Base-by-base conservation (phyloP, 1,139 yeast species). In the Spencermartinsiella ligniputridi region DNA sequence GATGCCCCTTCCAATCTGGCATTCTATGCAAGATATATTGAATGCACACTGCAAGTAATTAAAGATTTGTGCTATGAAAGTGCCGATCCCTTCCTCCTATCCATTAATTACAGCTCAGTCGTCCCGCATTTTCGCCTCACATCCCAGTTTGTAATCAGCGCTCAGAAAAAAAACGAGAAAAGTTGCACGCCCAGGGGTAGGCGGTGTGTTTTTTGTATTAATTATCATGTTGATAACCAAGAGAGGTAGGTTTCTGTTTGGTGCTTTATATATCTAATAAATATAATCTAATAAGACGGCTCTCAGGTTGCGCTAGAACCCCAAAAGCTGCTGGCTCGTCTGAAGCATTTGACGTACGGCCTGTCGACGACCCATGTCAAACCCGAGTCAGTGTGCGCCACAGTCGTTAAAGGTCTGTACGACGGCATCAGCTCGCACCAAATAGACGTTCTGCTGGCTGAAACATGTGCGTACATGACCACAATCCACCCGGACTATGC, bases 401-500 rank as follows among this genome's bases (percentile, higher is more conserved):
- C 84, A 59, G 83, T 82, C 50, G 78, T 78, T 45, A 71, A 82
- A 3, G 95, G 94, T 51, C 83, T 82, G 39, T 83, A 82, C 66
- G 86, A 83, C 57, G 95, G 95, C 55, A 95, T 87, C 43, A 83
- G 88, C 54, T 84, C 94, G 39, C 74, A 78, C 51, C 94, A 85
- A 59, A 69, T 86, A 51, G 83, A 81, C 52, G 81, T 83, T 61
- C 75, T 89, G 17, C 85, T 90, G 36, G 90, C 95, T 16, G 96
- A 89, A 65, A 83, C 92, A 24, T 85, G 94, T 41, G 96, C 95
- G 21, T 80, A 83, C 53, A 79, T 87, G 88, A 81, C 95, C 45
- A 87, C 96, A 12, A 75, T 81, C 44, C 96, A 89, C 63, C 96
- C 96, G 9, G 96, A 88, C 66, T 86, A 86, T 59, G 88, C 95